These are phyloP conservation scores for Pythium angustatum DNA, from an alignment of 352 stramenopile species.

Conservation along the genomic window DNA sequence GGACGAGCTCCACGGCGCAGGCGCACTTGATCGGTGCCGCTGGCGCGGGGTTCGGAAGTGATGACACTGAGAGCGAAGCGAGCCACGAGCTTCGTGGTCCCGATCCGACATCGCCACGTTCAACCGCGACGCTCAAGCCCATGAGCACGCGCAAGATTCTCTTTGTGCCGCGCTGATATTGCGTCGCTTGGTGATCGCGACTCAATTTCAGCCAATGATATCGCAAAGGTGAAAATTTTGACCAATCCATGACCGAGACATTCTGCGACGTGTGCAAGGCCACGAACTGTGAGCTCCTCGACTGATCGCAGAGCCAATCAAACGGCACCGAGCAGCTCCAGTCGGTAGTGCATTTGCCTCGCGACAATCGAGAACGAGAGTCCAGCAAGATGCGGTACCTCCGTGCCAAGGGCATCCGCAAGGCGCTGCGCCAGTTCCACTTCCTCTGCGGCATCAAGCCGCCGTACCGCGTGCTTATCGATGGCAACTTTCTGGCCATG, in stretches of 20 bases:
- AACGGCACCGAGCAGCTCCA: slow-evolving; percentile 1
- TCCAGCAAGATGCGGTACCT: slow-evolving; percentile 65
- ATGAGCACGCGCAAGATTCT: slow-evolving; percentile 14
- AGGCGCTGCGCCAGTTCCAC: slow-evolving; percentile 86
- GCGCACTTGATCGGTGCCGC: not conserved
- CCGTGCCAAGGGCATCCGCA: slow-evolving; percentile 84
- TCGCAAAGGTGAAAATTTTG: no score
- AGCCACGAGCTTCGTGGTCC: slow-evolving; percentile 2
- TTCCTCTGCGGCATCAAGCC: slow-evolving; percentile 87
- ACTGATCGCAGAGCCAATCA: slow-evolving; percentile 12
- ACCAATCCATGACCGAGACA: no score
- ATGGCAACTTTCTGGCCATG: slow-evolving; percentile 89
- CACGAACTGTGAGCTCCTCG: not conserved
- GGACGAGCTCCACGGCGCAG: slow-evolving; percentile 1
- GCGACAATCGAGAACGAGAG: not conserved
- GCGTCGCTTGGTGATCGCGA: slow-evolving; percentile 5
- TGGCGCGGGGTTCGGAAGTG: not conserved
- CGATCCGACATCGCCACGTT: not conserved
- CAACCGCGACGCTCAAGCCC: not conserved
- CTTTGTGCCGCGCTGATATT: not conserved
- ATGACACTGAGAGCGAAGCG: not conserved
- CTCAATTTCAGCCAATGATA: slow-evolving; percentile 1
- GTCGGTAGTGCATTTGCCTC: not conserved
- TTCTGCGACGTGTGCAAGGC: slow-evolving; percentile 17
- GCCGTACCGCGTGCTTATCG: slow-evolving; percentile 79